These are phyloP conservation scores for Trichoderma gamsii DNA, from an alignment of 495 filamentous ascomycete genomes.

Conservation along the genomic window DNA sequence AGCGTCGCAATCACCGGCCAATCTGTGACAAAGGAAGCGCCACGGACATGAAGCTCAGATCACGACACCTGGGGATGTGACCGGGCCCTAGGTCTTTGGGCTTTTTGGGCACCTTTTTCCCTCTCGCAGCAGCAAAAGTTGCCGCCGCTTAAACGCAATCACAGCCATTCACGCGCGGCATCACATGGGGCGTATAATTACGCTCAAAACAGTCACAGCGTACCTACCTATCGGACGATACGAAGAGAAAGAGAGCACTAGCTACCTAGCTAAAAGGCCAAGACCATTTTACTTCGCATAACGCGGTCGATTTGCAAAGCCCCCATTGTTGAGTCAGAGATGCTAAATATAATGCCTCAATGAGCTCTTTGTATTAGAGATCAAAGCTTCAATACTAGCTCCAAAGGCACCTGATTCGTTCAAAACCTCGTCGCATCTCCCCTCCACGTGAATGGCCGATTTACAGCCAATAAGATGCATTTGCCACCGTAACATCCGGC, in stretches of 20 bases:
- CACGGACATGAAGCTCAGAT: not conserved
- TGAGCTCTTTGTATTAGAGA: not conserved
- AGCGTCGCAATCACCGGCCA: not conserved
- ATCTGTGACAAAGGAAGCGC: not conserved
- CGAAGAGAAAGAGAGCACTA: not conserved
- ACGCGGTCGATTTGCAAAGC: not conserved
- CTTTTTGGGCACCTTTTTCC: not conserved
- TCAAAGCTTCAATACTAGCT: not conserved
- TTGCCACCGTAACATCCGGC: not conserved
- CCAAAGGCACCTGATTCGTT: not conserved
- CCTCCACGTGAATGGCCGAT: not conserved
- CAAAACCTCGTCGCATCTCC: not conserved
- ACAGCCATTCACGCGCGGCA: slow-evolving; percentile 7
- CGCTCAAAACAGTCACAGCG: not conserved
- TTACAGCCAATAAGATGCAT: not conserved
- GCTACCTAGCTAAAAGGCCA: not conserved
- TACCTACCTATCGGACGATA: not conserved
- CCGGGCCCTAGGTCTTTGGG: not conserved
- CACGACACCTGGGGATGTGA: not conserved
- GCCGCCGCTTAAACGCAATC: not conserved
- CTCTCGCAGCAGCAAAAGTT: not conserved
- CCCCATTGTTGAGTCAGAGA: not conserved
- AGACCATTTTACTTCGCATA: not conserved
- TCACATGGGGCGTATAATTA: not conserved
- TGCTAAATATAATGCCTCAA: not conserved